Evolutionary conservation across 148 eudicot genomes (phyloP), one percentile per base, ranked within the genome.

Genomic region (Diospyros kaki): DNA sequence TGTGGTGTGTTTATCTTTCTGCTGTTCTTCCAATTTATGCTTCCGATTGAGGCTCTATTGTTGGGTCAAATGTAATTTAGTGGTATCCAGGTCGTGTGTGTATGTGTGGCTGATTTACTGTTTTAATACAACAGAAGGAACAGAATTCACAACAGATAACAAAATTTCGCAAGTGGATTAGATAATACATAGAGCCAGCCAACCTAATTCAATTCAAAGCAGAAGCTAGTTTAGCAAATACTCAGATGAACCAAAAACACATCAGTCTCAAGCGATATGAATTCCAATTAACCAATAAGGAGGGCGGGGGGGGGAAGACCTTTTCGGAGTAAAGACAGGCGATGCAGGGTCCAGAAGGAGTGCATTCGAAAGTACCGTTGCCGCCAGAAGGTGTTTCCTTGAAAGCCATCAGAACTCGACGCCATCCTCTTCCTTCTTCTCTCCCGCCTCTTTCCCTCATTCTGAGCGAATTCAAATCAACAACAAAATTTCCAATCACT

Each of bases 261-360:
- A 40, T 61, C 68, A 62, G 62, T 42, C 18, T 51, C 68, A 41
- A 61, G 50, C 39, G 5, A 39, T 3, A 38, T 28, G 17, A 45
- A 46, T 10, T 28, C 46, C 3, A 73, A 73, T 48, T 45, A 17
- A 10, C 14, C 2, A 62, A 8, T 1, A 64, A 51, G 17, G 64
- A 42, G 69, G n/a, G 5, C 38, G 50, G 59, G 9, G 6, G 39
- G 40, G 15, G 61, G 64, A 62, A 13, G 10, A 94, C 98, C 98
- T 94, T 94, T 76, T 92, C 97, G 14, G 92, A 85, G 82, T 89
- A 91, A 39, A 83, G 81, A 71, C 97, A 94, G 46, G 92, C 84
- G 61, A 94, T 76, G 76, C 98, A 94, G 73, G 98, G 90, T 56
- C 95, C 98, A 43, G 97, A 92, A 80, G 97, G 97, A 50, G 95